These are phyloP conservation scores for Saccharum hybrid DNA, from an alignment of 202 grass and related monocot genomes.

Conservation along the genomic window DNA sequence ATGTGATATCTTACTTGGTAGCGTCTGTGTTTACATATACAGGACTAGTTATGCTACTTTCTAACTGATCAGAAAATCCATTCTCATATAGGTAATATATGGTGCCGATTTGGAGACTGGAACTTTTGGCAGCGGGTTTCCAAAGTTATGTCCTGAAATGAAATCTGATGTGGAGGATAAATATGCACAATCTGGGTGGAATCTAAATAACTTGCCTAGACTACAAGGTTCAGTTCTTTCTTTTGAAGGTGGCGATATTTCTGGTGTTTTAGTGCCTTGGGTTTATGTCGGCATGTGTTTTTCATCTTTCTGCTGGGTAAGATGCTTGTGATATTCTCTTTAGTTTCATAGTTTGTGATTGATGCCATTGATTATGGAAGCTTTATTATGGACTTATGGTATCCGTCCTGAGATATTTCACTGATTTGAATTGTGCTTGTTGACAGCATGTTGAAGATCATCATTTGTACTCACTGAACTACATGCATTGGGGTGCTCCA, in stretches of 20 bases:
- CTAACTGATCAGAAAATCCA: constrained; percentile 16
- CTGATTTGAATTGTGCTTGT: constrained; percentile 38
- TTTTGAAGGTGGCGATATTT: constrained; percentile 89
- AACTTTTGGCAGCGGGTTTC: constrained; percentile 80
- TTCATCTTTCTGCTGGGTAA: constrained; percentile 98
- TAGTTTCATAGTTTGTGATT: constrained; percentile 32
- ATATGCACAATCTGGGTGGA: constrained; percentile 84
- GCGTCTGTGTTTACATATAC: neutral
- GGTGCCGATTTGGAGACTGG: constrained; percentile 89
- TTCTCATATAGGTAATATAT: constrained; percentile 71
- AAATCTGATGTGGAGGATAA: constrained; percentile 59
- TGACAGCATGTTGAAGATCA: constrained; percentile 94
- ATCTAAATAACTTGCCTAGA: constrained; percentile 87
- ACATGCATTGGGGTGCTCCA: constrained; percentile 90
- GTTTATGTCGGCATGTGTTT: constrained; percentile 94
- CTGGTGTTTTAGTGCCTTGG: constrained; percentile 95
- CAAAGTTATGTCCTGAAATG: constrained; percentile 58
- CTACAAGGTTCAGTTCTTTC: constrained; percentile 87
- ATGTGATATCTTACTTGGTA: constrained; percentile 15
- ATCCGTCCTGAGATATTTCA: constrained; percentile 32
- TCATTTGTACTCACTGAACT: constrained; percentile 94
- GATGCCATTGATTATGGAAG: neutral
- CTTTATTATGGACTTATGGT: constrained; percentile 12
- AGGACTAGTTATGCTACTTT: neutral
- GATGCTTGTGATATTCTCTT: constrained; percentile 39